Base-by-base conservation (phyloP, 306 rosid genomes). In the Betula pendula region DNA sequence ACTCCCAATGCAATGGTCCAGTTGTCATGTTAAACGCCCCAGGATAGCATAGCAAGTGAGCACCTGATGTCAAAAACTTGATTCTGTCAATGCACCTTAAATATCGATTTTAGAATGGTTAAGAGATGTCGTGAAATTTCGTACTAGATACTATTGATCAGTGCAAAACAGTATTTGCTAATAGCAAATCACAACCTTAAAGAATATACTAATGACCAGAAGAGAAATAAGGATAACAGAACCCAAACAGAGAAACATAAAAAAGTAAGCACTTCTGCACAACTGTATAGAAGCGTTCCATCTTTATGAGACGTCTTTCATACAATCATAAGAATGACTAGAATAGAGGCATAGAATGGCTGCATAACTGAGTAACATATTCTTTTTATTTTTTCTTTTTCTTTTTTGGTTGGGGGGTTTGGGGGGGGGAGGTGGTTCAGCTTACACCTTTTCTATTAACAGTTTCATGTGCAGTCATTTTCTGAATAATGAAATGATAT, bases 11-110 rank as follows among this genome's bases (percentile, higher is more conserved):
- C 86, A 95, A 85, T n/a, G 98, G 97, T 82, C 99, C 98, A 68
- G 99, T 95, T 51, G 99, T 95, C 99, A 92, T 95, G 88, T 95
- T 95, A 83, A 95, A 95, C 52, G 99, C 99, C 82, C 96, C 99
- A 20, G 99, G 99, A 86, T 92, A 95, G 82, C 97, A 95, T 75
- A 95, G 84, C 89, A 95, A 88, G 85, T 92, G 99, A 86, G 99
- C 98, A 81, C 99, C 98, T 95, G 87, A 87, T 50, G 72, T 55
- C 79, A 88, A n/a, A 75, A 75, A 80, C 55, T 51, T 68, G 67
- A 69, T 74, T 25, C 38, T 22, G 52, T 87, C 72, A 79, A 58
- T 70, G 35, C 80, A 81, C 48, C 58, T 76, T 70, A n/a, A 60
- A 63, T 79, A 17, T 24, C 44, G 7, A 6, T 38, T 38, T 38